Conservation (phyloP, 805 yeast species). For the Metschnikowia koreensis region DNA sequence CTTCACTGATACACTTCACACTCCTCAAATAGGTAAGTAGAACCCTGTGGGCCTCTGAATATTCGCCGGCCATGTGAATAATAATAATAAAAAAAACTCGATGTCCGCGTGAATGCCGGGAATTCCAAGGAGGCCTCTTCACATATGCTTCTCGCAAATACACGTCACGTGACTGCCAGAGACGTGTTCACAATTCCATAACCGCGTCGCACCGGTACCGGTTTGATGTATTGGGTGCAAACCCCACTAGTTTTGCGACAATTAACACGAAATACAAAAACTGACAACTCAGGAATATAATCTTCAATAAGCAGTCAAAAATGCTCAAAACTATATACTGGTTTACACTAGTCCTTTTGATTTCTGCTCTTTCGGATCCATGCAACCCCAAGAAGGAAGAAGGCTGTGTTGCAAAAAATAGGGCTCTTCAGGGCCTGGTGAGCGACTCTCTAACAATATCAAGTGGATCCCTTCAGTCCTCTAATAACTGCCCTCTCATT, state of each 20-base stretch:
- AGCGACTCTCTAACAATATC: conserved; percentile 19
- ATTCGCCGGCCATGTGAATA: conserved; percentile 1
- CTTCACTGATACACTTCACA: conserved; percentile 8
- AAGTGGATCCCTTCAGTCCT: conserved; percentile 14
- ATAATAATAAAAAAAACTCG: no score
- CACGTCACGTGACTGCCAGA: no score
- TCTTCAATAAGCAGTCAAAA: no score
- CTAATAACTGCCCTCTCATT: conserved; percentile 11
- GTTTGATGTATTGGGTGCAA: no score
- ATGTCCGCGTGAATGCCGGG: no score
- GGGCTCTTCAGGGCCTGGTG: conserved; percentile 23
- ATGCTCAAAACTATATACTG: background rate
- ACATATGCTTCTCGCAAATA: no score
- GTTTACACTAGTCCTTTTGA: background rate
- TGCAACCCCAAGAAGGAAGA: conserved; percentile 29
- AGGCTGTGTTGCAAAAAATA: conserved; percentile 27
- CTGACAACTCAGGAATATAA: no score
- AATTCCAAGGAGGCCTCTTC: no score
- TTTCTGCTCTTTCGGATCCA: conserved; percentile 5
- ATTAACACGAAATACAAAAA: no score
- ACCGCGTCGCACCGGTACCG: background rate
- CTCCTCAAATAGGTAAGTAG: conserved; percentile 19
- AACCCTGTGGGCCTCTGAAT: conserved; percentile 18
- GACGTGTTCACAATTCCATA: no score
- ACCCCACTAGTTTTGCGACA: no score